phyloP scores from a whole-genome alignment of 1,139 yeast species.

The Kodamaea alishanica region DNA sequence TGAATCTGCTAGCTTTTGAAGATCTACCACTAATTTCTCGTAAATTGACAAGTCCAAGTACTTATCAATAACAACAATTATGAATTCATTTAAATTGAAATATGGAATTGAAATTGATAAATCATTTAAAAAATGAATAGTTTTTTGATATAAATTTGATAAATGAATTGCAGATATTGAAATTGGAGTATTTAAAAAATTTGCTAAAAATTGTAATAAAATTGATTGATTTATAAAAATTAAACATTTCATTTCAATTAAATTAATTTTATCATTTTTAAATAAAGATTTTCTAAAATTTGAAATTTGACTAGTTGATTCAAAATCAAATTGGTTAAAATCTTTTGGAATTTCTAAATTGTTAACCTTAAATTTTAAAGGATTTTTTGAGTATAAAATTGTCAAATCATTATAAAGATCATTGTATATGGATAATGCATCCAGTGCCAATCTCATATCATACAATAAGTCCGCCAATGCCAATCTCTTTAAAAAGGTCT shows the following conservation, averaged over 20 bases:
- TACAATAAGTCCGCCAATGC: constrained; percentile 32
- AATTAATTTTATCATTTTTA: constrained; percentile 16
- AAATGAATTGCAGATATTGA: constrained; percentile 34
- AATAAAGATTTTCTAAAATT: constrained; percentile 17
- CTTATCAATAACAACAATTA: constrained; percentile 28
- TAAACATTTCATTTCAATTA: constrained; percentile 25
- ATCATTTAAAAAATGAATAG: constrained; percentile 38
- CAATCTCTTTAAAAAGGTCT: constrained; percentile 17
- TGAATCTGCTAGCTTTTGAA: too few relatives aligned
- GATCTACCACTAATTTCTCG: constrained; percentile 19
- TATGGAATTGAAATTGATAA: constrained; percentile 21
- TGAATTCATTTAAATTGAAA: constrained; percentile 25
- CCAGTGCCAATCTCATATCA: constrained; percentile 54
- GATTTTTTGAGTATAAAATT: constrained; percentile 19
- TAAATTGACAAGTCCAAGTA: constrained; percentile 29
- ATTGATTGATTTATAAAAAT: constrained; percentile 28
- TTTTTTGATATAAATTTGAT: constrained; percentile 31
- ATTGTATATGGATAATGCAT: constrained; percentile 49
- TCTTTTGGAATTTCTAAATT: constrained; percentile 8
- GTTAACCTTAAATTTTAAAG: constrained; percentile 13
- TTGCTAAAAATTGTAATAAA: constrained; percentile 28
- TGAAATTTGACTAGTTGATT: constrained; percentile 14
- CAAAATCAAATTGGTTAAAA: constrained; percentile 19
- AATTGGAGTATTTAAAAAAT: constrained; percentile 21
- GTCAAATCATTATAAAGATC: constrained; percentile 29